These are phyloP conservation scores for Zygosaccharomyces pseudorouxii DNA, from an alignment of 805 yeast species.

Conservation along the genomic window DNA sequence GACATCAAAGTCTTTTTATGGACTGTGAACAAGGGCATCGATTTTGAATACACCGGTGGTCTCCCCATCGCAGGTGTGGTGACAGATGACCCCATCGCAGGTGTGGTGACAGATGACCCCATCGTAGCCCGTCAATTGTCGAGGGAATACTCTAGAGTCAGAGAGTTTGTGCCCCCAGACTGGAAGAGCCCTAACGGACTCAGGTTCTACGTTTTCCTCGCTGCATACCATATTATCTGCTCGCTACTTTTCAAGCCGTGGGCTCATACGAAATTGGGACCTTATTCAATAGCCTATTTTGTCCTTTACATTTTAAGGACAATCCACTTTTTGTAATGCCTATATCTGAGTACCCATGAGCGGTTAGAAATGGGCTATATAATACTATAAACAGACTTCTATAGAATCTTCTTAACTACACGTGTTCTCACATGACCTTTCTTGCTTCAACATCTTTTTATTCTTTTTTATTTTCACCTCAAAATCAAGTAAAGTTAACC, in stretches of 20 bases:
- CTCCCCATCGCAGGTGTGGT: slow-evolving; percentile 32
- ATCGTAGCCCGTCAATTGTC: slow-evolving; percentile 17
- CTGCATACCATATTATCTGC: slow-evolving; percentile 20
- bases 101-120: slow-evolving; percentile 34
- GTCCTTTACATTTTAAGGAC: slow-evolving; percentile 17
- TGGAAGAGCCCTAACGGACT: slow-evolving; percentile 22
- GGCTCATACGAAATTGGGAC: slow-evolving; percentile 24
- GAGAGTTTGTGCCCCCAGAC: slow-evolving; percentile 17
- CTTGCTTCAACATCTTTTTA: not conserved
- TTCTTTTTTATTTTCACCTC: not conserved
- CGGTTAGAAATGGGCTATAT: not conserved
- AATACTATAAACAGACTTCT: not conserved
- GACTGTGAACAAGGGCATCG: slow-evolving; percentile 45
- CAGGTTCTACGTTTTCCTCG: slow-evolving; percentile 22
- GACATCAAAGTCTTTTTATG: slow-evolving; percentile 43
- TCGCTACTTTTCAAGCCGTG: slow-evolving; percentile 22
- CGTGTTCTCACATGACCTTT: slow-evolving; percentile 1
- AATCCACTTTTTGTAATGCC: slow-evolving; percentile 16
- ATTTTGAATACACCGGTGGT: slow-evolving; percentile 28
- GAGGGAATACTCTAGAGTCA: slow-evolving; percentile 6
- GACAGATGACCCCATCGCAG: slow-evolving; percentile 31
- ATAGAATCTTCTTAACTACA: not conserved
- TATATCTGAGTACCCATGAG: no score
- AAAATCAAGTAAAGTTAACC: slow-evolving; percentile 1
- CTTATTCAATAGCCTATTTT: slow-evolving; percentile 24